Evolutionary conservation across 2,329 filamentous ascomycete genomes (phyloP).

Genomic region (Trichoderma polysporum): DNA sequence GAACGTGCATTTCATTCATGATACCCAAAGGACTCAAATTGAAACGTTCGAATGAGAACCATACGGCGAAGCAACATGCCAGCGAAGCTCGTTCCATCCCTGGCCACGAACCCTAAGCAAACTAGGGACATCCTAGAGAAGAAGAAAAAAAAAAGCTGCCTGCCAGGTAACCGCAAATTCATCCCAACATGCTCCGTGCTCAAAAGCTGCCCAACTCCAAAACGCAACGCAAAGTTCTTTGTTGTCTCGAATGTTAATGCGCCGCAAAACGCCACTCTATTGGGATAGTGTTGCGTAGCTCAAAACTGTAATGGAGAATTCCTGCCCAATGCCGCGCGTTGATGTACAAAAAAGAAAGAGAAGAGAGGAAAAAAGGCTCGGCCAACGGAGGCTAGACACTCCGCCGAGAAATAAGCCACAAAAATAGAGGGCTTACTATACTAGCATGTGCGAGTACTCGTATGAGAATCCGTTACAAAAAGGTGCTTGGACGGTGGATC

Average conservation of each 20-base stretch:
- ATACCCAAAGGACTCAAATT: slow-evolving; percentile 8
- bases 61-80: slow-evolving; percentile 4
- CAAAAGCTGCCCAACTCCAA: background rate
- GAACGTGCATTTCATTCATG: slow-evolving; percentile 8
- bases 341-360: background rate
- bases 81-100: slow-evolving; percentile 4
- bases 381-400: slow-evolving; percentile 3
- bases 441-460: too few species aligned
- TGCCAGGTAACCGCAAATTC: background rate
- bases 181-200: slow-evolving; percentile 8
- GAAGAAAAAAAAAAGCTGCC: background rate
- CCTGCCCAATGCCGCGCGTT: slow-evolving; percentile 6
- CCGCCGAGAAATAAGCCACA: background rate
- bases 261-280: slow-evolving; percentile 1
- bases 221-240: background rate
- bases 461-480: background rate
- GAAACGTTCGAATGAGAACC: slow-evolving; percentile 1
- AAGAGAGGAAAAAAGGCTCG: background rate
- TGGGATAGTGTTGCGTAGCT: slow-evolving; percentile 9
- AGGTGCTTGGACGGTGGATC: background rate
- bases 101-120: background rate
- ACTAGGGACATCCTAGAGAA: slow-evolving; percentile 3
- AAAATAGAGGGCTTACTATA: background rate
- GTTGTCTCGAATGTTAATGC: background rate
- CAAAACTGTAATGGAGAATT: slow-evolving; percentile 6